Evolutionary conservation across 345 rosid species (phyloP), one percentile per base, ranked within the genome.

Genomic region (Reutealis trisperma): DNA sequence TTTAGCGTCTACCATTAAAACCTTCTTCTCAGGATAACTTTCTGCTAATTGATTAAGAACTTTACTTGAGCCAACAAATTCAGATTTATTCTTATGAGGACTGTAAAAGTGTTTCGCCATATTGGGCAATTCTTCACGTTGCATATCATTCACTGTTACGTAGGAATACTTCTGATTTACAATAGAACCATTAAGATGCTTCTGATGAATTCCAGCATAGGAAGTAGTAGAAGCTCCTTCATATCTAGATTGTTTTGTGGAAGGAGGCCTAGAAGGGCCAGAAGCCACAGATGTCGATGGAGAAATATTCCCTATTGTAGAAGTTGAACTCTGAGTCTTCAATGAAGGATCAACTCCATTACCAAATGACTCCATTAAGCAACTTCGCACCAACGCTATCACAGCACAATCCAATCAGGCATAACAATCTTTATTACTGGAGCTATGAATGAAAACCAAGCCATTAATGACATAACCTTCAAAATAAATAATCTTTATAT

Each of bases 281-380:
- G 84, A 75, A 44, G 75, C 72, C 57, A 63, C 79, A 3, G 84
- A 81, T 49, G 67, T 47, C 0, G 86, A 80, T 25, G 86, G 49
- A 64, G 87, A 79, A 21, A 68, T 75, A 49, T 34, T 81, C 66
- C 81, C 82, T 42, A 78, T 19, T 16, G 65, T 76, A 66, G 90
- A 68, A 67, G 64, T 79, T 18, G 78, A 78, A 78, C 74, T 90
- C 72, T 83, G 82, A 78, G 83, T 73, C 81, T 79, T 86, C 60
- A 90, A 80, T 18, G 87, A 76, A 74, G 94, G 84, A 74, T 58
- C 70, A 54, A 75, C 81, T 77, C 80, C 85, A 85, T 84, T 80
- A 75, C 64, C 27, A 61, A 87, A 76, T 51, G 93, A 84, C 73
- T 91, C 96, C 96, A 92, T 92, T 74, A 81, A 83, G 64, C 78